A percentile compares a stretch with the other conserved stretches of the same genome.
Evolutionary conservation across 495 filamentous ascomycete genomes (phyloP).

Genomic region (Hyphodiscus hymeniophilus): DNA sequence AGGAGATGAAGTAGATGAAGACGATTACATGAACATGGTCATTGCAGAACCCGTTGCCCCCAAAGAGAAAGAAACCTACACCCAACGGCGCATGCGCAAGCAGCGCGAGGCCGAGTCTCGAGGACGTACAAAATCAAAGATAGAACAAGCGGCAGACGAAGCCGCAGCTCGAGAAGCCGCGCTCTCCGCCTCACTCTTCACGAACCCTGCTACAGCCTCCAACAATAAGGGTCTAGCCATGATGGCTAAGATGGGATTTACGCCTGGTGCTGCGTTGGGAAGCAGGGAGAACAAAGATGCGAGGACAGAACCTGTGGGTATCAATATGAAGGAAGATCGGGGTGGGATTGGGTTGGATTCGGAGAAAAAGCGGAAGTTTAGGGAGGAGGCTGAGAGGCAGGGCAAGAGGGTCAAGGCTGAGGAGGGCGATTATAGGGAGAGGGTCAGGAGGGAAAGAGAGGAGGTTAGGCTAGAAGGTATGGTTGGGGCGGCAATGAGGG

Average conservation of each 20-base stretch:
- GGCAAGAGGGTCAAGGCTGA: constrained; percentile 56
- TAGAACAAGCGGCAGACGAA: constrained; percentile 65
- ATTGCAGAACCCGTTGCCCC: constrained; percentile 33
- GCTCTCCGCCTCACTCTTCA: constrained; percentile 59
- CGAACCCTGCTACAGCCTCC: constrained; percentile 31
- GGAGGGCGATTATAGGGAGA: constrained; percentile 71
- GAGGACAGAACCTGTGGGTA: constrained; percentile 24
- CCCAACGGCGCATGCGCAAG: constrained; percentile 46
- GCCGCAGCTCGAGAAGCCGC: constrained; percentile 64
- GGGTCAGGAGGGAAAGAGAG: constrained; percentile 65
- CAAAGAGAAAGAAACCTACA: constrained; percentile 41
- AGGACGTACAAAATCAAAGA: constrained; percentile 66
- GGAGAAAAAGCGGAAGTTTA: constrained; percentile 74
- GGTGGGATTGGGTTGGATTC: constrained; percentile 81
- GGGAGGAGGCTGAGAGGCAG: constrained; percentile 41
- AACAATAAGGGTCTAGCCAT: constrained; percentile 81
- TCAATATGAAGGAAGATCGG: constrained; percentile 68
- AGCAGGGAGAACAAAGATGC: constrained; percentile 31
- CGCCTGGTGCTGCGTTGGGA: constrained; percentile 61
- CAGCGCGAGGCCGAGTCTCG: constrained; percentile 51
- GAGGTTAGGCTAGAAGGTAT: constrained; percentile 57
- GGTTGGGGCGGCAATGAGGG: constrained; percentile 69
- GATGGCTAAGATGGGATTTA: constrained; percentile 96
- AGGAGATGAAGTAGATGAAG: constrained; percentile 25
- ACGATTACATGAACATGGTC: constrained; percentile 61